These are phyloP conservation scores for Jamesozyma spencerorum DNA, from an alignment of 805 yeast species.

Conservation along the genomic window DNA sequence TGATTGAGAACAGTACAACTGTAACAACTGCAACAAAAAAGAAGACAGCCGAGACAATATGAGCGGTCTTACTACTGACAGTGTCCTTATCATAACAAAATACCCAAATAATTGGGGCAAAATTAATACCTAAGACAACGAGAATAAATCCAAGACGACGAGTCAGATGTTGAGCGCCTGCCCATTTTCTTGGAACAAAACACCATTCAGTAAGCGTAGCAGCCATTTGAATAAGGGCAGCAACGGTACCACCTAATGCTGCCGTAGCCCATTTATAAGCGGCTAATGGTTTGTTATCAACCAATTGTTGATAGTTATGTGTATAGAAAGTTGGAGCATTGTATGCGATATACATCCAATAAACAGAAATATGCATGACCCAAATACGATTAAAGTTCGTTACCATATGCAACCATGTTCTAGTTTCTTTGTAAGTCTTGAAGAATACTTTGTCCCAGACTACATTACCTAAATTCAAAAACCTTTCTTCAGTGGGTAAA, in stretches of 20 bases:
- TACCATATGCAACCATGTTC: slow-evolving; percentile 93
- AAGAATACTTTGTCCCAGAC: slow-evolving; percentile 86
- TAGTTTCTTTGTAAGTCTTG: slow-evolving; percentile 89
- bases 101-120: slow-evolving; percentile 79
- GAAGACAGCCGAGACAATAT: slow-evolving; percentile 70
- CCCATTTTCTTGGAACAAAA: slow-evolving; percentile 96
- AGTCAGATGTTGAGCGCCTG: slow-evolving; percentile 94
- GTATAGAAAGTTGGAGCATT: slow-evolving; percentile 90
- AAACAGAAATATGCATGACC: slow-evolving; percentile 81
- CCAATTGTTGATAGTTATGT: slow-evolving; percentile 70
- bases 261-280: slow-evolving; percentile 88
- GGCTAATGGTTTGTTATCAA: slow-evolving; percentile 74
- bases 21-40: slow-evolving; percentile 84
- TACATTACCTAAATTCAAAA: slow-evolving; percentile 77
- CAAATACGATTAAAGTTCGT: slow-evolving; percentile 97
- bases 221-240: slow-evolving; percentile 65
- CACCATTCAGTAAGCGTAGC: slow-evolving; percentile 92
- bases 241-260: slow-evolving; percentile 88
- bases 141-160: slow-evolving; percentile 75
- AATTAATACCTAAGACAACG: slow-evolving; percentile 55
- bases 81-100: slow-evolving; percentile 69
- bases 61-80: slow-evolving; percentile 58
- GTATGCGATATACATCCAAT: slow-evolving; percentile 92
- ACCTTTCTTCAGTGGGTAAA: slow-evolving; percentile 82
- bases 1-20: slow-evolving; percentile 72